Percentiles rank a stretch among this genome's conserved stretches.
Conservation (phyloP, 2,329 filamentous ascomycete genomes). For the Fusarium vanettenii region DNA sequence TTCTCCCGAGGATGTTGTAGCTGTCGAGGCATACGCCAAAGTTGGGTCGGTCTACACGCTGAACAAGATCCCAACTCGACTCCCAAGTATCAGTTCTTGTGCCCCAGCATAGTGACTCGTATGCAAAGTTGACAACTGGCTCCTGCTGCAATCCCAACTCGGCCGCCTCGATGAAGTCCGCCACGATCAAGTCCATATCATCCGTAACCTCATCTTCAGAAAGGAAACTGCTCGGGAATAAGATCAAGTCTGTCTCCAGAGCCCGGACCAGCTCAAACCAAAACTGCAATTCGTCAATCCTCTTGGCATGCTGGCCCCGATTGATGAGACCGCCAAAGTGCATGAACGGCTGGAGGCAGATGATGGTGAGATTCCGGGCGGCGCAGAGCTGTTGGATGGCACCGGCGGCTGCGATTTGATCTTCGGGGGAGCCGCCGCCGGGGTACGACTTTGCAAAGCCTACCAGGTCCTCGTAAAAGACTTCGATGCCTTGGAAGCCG, state of each 20-base stretch:
- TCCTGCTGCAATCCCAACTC: slow-evolving; percentile 71
- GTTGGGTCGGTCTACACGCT: slow-evolving; percentile 73
- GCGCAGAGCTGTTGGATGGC: slow-evolving; percentile 68
- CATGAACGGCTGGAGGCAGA: slow-evolving; percentile 81
- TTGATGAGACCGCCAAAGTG: slow-evolving; percentile 81
- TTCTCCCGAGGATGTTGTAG: slow-evolving; percentile 79
- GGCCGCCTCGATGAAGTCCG: slow-evolving; percentile 73
- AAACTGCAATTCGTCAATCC: slow-evolving; percentile 71
- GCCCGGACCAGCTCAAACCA: slow-evolving; percentile 76
- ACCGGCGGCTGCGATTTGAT: slow-evolving; percentile 68
- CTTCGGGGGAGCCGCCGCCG: slow-evolving; percentile 49
- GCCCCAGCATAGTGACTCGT: slow-evolving; percentile 80
- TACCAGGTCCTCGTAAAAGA: slow-evolving; percentile 82
- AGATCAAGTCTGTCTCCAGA: slow-evolving; percentile 77
- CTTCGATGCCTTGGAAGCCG: slow-evolving; percentile 77
- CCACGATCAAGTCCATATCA: slow-evolving; percentile 66
- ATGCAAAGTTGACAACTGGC: slow-evolving; percentile 74
- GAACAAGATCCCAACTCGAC: slow-evolving; percentile 74
- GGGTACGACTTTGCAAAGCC: slow-evolving; percentile 64
- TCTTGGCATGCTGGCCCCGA: slow-evolving; percentile 64
- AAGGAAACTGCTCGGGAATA: slow-evolving; percentile 79
- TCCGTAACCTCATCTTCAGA: slow-evolving; percentile 57
- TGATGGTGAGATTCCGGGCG: slow-evolving; percentile 62
- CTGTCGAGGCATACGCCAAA: slow-evolving; percentile 83
- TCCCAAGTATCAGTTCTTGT: slow-evolving; percentile 80